Conservation (phyloP, 257 asterid genomes). For the Salvia rosmarinus region DNA sequence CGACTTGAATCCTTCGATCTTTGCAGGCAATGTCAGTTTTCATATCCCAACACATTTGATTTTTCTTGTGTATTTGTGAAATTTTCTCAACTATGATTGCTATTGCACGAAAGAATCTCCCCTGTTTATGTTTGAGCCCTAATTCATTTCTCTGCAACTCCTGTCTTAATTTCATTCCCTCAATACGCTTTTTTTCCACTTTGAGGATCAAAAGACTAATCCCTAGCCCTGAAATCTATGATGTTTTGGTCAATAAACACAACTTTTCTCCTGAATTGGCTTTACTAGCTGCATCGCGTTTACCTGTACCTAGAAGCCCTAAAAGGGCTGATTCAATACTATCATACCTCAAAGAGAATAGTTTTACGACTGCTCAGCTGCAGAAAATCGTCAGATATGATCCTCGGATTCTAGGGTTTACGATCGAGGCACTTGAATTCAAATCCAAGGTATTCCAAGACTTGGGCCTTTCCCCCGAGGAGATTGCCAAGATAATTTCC, state of each 20-base stretch:
- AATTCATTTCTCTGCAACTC: no score
- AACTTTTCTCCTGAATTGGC: constrained; percentile 30
- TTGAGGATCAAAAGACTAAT: no score
- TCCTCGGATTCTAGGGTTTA: constrained; percentile 30
- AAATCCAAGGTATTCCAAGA: constrained; percentile 47
- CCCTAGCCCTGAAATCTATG: constrained; percentile 1
- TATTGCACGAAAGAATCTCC: no score
- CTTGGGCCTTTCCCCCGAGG: constrained; percentile 38
- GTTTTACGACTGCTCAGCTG: constrained; percentile 47
- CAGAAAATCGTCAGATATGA: neutral
- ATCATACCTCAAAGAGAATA: constrained; percentile 36
- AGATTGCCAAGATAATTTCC: constrained; percentile 36
- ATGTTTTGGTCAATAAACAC: constrained; percentile 23
- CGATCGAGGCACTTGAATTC: constrained; percentile 36
- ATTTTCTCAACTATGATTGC: no score
- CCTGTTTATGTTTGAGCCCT: no score
- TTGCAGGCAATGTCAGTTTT: no score
- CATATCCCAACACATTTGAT: no score
- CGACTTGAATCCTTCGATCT: no score
- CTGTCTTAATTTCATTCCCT: neutral
- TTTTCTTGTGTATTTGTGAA: no score
- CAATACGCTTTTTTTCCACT: neutral
- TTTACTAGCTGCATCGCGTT: constrained; percentile 12
- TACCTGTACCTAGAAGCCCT: constrained; percentile 15
- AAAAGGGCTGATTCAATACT: constrained; percentile 9